Evolutionary conservation across 371 early-diverging fungal genomes (phyloP), one percentile per base, ranked within the genome.

Genomic region (Capillidium heterosporum): DNA sequence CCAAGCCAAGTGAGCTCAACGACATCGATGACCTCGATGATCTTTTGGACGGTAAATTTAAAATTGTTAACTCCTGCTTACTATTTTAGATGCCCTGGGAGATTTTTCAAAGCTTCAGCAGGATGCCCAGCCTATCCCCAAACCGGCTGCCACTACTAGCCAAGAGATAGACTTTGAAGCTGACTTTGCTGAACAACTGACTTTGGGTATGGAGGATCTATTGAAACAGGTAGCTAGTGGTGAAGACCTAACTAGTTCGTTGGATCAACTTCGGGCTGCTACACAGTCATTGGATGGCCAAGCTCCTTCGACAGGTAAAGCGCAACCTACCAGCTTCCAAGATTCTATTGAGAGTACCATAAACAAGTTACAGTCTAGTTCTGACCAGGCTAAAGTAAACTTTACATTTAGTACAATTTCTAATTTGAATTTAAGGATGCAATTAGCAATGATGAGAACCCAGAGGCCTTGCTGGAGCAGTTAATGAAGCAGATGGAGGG

Each of bases 401-500:
- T 27, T 27, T 48, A 19, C 49, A n/a, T 43, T 49, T 23, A 27
- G 24, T 8, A 17, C 43, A 39, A 1, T 44, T 46, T 19, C 17
- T 43, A 50, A 0, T n/a, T 17, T 15, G 7, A 19, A 8, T 51
- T 51, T 54, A 54, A 35, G 15, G 40, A 27, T 43, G 5, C 81
- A 23, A 74, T 81, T 27, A 74, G 76, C 28, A 73, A 75, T 23
- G 78, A 78, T 32, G 79, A 75, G 24, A 61, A 61, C 4, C 78
- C 74, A 47, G 87, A 82, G 59, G 80, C 76, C n/a, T 69, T 85
- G 55, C 78, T 89, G 81, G 82, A 82, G 17, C 82, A 89, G 59
- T 77, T 91, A 74, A 84, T 94, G 85, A 80, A 77, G 57, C 89
- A 91, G 60, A 79, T 94, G 72, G 95, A 91, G 64, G 71, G 71